Evolutionary conservation across 2,329 filamentous ascomycete genomes (phyloP), one percentile per base, ranked within the genome.

Genomic region (Neonectria coccinea): DNA sequence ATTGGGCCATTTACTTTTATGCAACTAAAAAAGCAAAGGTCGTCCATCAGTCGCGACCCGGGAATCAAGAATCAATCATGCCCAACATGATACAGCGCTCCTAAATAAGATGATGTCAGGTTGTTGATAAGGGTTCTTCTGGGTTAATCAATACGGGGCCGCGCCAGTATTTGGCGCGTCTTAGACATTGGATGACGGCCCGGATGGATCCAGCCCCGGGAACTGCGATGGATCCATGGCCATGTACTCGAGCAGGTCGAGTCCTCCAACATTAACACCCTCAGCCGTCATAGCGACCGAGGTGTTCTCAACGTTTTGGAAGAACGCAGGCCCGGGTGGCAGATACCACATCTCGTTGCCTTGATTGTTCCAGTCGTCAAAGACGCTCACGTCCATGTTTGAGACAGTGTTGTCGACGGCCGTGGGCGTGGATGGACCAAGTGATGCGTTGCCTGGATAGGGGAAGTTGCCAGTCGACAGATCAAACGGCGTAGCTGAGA

Each of bases 191-290:
- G 74, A 72, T 14, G 68, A 66, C 5, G 75, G 67, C 2, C 71
- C 72, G 8, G 71, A 70, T 22, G 70, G 61, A 55, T 79, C 76
- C 14, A 79, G 56, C 16, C 75, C 75, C 1, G 82, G 78, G 50
- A 82, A 83, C 42, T 81, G 79, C 39, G 76, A 74, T 4, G 79
- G 75, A 42, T 87, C 88, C 84, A 90, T 87, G 8, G 87, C 85
- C 88, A 91, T 90, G 67, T 88, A 90, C 73, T 91, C 89, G 14
- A 91, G 82, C 70, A 91, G 74, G 73, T 91, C 89, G 33, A 91
- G 81, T 0, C 89, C 89, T 10, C 88, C 88, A 2, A 91, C 86
- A 69, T 90, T 90, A 54, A 91, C 86, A 29, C 88, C 88, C 69
- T 91, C 88, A 9, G 88, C 86, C 3, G 88, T 90, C 86, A 90